Evolutionary conservation across 2,329 filamentous ascomycete genomes (phyloP), one percentile per base, ranked within the genome.

Genomic region (Aspergillus sergii): DNA sequence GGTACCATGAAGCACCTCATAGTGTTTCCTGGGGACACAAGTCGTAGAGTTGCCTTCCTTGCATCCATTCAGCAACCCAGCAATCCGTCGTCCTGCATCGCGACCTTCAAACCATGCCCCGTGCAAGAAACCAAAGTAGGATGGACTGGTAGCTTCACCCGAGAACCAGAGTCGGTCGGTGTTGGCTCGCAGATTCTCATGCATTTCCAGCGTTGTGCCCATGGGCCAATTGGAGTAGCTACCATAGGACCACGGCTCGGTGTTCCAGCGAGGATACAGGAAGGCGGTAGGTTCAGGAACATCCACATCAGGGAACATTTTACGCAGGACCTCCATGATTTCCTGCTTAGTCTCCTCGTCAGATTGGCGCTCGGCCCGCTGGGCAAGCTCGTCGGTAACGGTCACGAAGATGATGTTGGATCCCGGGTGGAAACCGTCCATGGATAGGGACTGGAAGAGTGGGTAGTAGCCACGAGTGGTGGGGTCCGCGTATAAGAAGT

Each of bases 211-310:
- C 0, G 85, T 88, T 50, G 87, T 86, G 0, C 85, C 85, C 0
- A 83, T 77, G 0, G 89, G 89, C 89, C 88, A 91, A 72, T 90
- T 90, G 43, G 86, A 88, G 75, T 89, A 91, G 26, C 84, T 88
- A 4, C 89, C 89, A 59, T 83, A 86, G 0, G 81, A 69, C 83
- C 84, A 84, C 3, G 81, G 81, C 39, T 75, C 76, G 4, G 71
- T 69, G 16, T 74, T 85, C 87, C 86, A 89, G 45, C 86, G 81
- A 1, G 88, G 88, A 65, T 89, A 90, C 69, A 81, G 79, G 69
- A 91, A 89, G 0, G 80, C 84, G 0, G 80, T 83, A 0, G 89
- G 88, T 23, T 89, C 84, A 0, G 88, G 87, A 4, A 91, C 78
- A 0, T 80, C 69, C 19, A 79, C 77, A 16, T 84, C 78, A 0